Evolutionary conservation across 2,329 filamentous ascomycete genomes (phyloP).

Genomic region (Alternaria postmessia): DNA sequence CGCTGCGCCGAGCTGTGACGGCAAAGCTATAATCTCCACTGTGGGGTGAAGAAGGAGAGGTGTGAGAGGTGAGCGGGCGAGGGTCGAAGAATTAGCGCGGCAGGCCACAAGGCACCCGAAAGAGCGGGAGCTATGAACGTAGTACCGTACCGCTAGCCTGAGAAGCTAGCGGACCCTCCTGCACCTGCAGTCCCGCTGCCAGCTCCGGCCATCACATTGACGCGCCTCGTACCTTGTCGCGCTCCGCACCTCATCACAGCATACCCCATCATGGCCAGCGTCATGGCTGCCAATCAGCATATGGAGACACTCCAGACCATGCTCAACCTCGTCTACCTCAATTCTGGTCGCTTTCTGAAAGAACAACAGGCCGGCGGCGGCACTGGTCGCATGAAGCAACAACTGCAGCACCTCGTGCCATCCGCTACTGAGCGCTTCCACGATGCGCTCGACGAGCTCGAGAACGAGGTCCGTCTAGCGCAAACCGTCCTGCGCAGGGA

Average conservation of each 20-base stretch:
- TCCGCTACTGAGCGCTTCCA: slow-evolving; percentile 56
- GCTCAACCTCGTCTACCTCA: slow-evolving; percentile 57
- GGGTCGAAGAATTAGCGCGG: slow-evolving; percentile 38
- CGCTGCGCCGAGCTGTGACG: slow-evolving; percentile 49
- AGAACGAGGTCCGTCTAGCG: slow-evolving; percentile 53
- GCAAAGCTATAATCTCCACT: slow-evolving; percentile 40
- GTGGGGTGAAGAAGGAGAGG: slow-evolving; percentile 49
- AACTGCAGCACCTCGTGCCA: slow-evolving; percentile 52
- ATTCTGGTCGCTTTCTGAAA: slow-evolving; percentile 56
- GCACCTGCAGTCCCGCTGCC: background rate
- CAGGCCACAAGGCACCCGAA: slow-evolving; percentile 30
- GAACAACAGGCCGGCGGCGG: slow-evolving; percentile 48
- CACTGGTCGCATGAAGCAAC: slow-evolving; percentile 40
- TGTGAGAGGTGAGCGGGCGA: slow-evolving; percentile 27
- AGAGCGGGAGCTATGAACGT: slow-evolving; percentile 20
- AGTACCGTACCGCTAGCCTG: slow-evolving; percentile 1
- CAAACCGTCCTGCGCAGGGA: slow-evolving; percentile 48
- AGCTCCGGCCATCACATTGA: background rate
- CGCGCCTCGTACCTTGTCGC: background rate
- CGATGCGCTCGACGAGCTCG: slow-evolving; percentile 61
- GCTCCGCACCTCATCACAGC: background rate
- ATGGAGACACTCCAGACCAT: slow-evolving; percentile 58
- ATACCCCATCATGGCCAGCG: slow-evolving; percentile 20
- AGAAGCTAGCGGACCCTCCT: background rate
- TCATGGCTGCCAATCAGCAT: slow-evolving; percentile 28